phyloP scores from a whole-genome alignment of 1,284 basidiomycete species.

The Cutaneotrichosporon arboriforme region DNA sequence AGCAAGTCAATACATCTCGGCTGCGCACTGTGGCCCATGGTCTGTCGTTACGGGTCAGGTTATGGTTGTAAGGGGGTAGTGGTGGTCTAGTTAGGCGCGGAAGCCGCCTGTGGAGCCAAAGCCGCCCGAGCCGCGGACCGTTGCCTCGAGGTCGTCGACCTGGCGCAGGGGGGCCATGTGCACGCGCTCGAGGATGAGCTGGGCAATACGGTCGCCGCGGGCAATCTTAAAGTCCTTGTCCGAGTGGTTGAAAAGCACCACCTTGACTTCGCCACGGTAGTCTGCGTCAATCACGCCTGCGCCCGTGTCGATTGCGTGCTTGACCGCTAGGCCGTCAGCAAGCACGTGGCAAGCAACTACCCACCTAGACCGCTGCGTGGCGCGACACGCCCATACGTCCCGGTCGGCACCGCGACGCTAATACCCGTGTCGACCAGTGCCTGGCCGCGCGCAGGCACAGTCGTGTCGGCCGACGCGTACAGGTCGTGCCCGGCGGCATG shows the following conservation, averaged over 20 bases:
- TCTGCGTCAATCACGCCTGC: constrained; percentile 96
- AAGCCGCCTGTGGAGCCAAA: constrained; percentile 87
- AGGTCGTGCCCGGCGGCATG: constrained; percentile 91
- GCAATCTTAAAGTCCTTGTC: constrained; percentile 88
- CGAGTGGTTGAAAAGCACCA: constrained; percentile 90
- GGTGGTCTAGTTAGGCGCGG: too few relatives aligned
- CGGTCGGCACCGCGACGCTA: constrained; percentile 82
- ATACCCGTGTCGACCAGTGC: constrained; percentile 85
- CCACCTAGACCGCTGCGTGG: constrained; percentile 75
- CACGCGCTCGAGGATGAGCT: constrained; percentile 88
- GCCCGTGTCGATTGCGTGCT: constrained; percentile 94
- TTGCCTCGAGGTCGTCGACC: constrained; percentile 76
- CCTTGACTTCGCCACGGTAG: constrained; percentile 86
- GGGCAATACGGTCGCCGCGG: constrained; percentile 88
- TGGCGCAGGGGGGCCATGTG: constrained; percentile 77
- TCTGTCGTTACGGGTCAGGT: too few relatives aligned
- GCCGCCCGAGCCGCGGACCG: constrained; percentile 75
- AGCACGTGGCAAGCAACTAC: too few relatives aligned
- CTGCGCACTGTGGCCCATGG: neutral
- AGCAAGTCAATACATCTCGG: neutral
- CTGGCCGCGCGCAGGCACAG: constrained; percentile 77
- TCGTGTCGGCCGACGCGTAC: constrained; percentile 75
- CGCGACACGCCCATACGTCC: constrained; percentile 93
- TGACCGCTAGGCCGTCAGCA: constrained; percentile 66
- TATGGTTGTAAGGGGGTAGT: too few relatives aligned